These are phyloP conservation scores for Lactarius indigo DNA, from an alignment of 768 basidiomycete genomes.

Conservation along the genomic window DNA sequence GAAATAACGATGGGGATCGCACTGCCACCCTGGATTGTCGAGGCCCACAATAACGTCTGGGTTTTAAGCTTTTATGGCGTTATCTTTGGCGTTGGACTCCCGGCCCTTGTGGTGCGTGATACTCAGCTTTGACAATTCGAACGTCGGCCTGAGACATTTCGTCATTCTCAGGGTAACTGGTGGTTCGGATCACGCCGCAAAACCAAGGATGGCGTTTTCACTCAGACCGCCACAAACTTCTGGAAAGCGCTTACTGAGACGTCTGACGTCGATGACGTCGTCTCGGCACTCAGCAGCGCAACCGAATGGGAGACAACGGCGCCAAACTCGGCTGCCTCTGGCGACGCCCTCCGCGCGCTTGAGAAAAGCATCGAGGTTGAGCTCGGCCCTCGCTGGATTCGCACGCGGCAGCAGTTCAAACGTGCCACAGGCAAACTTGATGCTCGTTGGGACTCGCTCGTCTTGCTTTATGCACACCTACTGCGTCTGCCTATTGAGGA, in stretches of 20 bases:
- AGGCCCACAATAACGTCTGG: constrained; percentile 87
- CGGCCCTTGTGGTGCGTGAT: constrained; percentile 64
- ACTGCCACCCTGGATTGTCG: constrained; percentile 89
- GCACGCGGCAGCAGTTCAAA: constrained; percentile 42
- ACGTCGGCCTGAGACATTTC: neutral
- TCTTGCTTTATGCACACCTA: constrained; percentile 82
- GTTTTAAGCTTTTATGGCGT: constrained; percentile 86
- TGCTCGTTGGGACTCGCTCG: constrained; percentile 52
- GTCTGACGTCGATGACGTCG: constrained; percentile 64
- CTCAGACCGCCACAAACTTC: constrained; percentile 76
- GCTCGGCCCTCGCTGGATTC: constrained; percentile 53
- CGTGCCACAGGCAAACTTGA: constrained; percentile 34
- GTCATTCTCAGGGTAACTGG: constrained; percentile 67
- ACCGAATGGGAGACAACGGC: constrained; percentile 54
- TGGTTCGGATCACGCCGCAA: constrained; percentile 91
- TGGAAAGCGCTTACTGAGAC: constrained; percentile 87
- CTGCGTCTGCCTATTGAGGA: constrained; percentile 58
- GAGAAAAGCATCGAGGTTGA: constrained; percentile 49
- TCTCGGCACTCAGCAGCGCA: constrained; percentile 65
- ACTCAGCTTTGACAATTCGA: neutral
- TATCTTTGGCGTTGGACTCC: constrained; percentile 83
- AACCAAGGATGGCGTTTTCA: constrained; percentile 90
- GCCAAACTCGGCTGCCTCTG: constrained; percentile 29
- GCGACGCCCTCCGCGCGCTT: constrained; percentile 41
- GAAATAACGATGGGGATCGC: constrained; percentile 94